Conservation (phyloP, 2,329 filamentous ascomycete species). For the Sarocladiaceae sp. region DNA sequence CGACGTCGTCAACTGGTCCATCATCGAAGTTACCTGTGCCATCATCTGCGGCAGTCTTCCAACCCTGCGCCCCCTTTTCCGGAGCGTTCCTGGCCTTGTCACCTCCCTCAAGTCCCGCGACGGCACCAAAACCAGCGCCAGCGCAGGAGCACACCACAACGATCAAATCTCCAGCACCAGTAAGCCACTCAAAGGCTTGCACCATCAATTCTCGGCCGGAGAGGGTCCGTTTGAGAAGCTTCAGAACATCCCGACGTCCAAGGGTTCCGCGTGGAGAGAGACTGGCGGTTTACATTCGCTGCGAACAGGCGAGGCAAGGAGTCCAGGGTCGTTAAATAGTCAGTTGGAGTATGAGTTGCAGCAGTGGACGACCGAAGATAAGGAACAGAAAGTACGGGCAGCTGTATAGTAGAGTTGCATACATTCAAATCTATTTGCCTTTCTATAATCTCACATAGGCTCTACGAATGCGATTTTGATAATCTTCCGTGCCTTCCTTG, state of each 20-base stretch:
- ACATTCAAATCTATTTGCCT: too few species aligned
- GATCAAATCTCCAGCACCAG: not conserved
- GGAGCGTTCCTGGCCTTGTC: not conserved
- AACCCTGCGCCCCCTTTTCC: conserved; percentile 33
- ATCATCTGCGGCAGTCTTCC: conserved; percentile 39
- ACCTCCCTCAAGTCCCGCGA: not conserved
- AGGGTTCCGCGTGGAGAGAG: not conserved
- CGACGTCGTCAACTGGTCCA: conserved; percentile 27
- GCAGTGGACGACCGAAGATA: not conserved
- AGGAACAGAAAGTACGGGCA: not conserved
- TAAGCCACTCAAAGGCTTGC: not conserved
- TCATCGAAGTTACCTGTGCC: conserved; percentile 27
- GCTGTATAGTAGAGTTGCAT: not conserved
- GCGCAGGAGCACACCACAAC: not conserved
- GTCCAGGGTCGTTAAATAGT: not conserved
- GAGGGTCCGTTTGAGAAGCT: not conserved
- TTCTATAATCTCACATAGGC: too few species aligned
- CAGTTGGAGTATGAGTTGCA: not conserved
- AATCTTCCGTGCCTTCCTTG: too few species aligned
- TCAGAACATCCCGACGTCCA: not conserved
- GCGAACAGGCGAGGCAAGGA: not conserved
- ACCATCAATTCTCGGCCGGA: not conserved
- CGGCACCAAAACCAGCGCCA: not conserved
- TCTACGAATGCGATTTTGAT: too few species aligned
- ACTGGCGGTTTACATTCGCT: not conserved